A percentile compares a stretch with the other conserved stretches of the same genome.
These are phyloP conservation scores for Leptographium galeiforme DNA, from an alignment of 2,329 filamentous ascomycete species.

Conservation along the genomic window DNA sequence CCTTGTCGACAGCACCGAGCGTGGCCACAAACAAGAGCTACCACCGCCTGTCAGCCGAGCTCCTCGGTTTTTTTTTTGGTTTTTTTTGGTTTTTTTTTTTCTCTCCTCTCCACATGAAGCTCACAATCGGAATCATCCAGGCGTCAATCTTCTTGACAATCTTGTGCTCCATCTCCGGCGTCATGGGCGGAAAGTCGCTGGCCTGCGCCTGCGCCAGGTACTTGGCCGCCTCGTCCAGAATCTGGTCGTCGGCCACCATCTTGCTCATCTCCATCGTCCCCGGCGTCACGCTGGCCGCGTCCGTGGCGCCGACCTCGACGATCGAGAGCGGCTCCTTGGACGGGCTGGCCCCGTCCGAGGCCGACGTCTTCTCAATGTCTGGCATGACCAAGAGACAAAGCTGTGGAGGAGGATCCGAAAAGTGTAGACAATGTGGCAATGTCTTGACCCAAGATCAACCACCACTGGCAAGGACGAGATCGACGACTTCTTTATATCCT, in stretches of 20 bases:
- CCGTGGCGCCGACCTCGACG: not conserved
- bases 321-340: not conserved
- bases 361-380: not conserved
- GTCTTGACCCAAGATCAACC: not conserved
- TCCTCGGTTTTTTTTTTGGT: not conserved
- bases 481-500: no score
- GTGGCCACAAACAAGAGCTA: conserved; percentile 17
- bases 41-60: not conserved
- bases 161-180: conserved; percentile 16
- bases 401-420: not conserved
- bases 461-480: no score
- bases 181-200: conserved; percentile 12
- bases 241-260: not conserved
- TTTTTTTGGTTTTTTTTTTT: not conserved
- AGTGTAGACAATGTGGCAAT: no score
- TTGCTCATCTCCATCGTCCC: not conserved
- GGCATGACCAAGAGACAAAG: not conserved
- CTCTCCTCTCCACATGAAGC: not conserved
- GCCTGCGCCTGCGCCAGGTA: not conserved
- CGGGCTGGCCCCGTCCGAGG: not conserved
- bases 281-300: not conserved
- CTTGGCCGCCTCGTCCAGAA: not conserved
- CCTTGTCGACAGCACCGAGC: conserved; percentile 20
- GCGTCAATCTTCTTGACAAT: conserved; percentile 14
- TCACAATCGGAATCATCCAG: conserved; percentile 4